Base-by-base conservation (phyloP, 306 rosid species). In the Corylus heterophylla region DNA sequence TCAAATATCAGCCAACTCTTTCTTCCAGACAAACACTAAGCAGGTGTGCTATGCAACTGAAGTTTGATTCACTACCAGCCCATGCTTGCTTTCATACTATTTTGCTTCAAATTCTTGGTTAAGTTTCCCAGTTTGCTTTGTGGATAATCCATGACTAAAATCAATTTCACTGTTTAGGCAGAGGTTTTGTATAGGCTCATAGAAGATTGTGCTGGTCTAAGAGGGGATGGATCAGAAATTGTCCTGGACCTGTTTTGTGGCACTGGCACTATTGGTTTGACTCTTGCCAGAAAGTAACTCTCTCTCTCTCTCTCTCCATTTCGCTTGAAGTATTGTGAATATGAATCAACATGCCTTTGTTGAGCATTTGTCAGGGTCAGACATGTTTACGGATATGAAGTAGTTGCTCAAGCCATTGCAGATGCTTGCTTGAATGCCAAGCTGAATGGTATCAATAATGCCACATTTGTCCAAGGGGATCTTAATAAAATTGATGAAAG, bases 191-290 rank as follows among this genome's bases (percentile, higher is more conserved):
- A 95, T 86, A 87, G 87, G 79, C 94, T 90, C 63, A 90, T 95
- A 78, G 95, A 84, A 86, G 97, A 92, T 52, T 88, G 88, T 86
- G 95, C 92, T 85, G 90, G 89, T 72, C 86, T 95, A 78, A 87
- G 49, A 76, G 98, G 97, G 76, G 97, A 95, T 79, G 91, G 92
- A 78, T 92, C 98, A 31, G 98, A 95, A 87, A 45, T 89, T 84
- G 92, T 95, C 79, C 98, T 95, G 74, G 98, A 95, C 90, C 85
- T 95, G 78, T 95, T 95, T 89, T 95, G 98, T 87, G 98, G 98
- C 78, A 95, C 98, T 14, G 98, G 98, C 75, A 92, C 98, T 61
- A 95, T 95, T 73, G 97, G 98, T 84, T 87, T 95, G 79, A 86
- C 98, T 55, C 95, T 95, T 70, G 98, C 98, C 54, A 85, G 82